phyloP scores from a whole-genome alignment of 1,284 basidiomycete genomes.

The Ganoderma sinense region DNA sequence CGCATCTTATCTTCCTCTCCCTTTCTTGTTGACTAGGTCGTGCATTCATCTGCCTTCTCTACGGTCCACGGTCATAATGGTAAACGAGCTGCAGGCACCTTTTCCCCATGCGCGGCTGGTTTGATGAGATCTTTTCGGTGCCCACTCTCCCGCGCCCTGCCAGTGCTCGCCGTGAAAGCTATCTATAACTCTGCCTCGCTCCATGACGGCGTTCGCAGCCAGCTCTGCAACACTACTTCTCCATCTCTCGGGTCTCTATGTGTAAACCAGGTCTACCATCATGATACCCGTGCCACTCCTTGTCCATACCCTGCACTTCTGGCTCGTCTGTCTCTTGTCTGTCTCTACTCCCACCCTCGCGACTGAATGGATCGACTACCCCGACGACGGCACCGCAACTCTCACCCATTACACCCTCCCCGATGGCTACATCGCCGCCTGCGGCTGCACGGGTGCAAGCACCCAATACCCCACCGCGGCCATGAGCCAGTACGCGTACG shows the following conservation, averaged over 20 bases:
- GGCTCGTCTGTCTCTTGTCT: constrained; percentile 19
- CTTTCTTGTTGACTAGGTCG: no score
- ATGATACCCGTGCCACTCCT: constrained; percentile 6
- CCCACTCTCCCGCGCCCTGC: constrained; percentile 16
- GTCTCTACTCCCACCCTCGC: constrained; percentile 23
- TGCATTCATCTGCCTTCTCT: no score
- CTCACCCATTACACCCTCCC: constrained; percentile 46
- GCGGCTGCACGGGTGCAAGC: constrained; percentile 73
- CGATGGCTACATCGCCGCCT: constrained; percentile 59
- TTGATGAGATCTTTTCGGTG: constrained; percentile 25
- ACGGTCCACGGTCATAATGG: no score
- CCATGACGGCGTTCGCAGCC: constrained; percentile 24
- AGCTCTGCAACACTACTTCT: background rate
- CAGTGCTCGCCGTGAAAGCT: constrained; percentile 1
- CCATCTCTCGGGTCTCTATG: background rate
- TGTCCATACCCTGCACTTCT: constrained; percentile 19
- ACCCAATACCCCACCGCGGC: constrained; percentile 82
- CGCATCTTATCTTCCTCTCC: no score
- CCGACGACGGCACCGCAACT: constrained; percentile 39
- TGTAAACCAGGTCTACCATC: background rate
- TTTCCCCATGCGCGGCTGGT: background rate
- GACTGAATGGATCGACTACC: constrained; percentile 65
- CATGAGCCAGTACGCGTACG: constrained; percentile 78
- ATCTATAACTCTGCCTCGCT: constrained; percentile 13
- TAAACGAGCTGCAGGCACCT: no score